A percentile compares a stretch with the other conserved stretches of the same genome.
Conservation (phyloP, 345 rosid genomes). For the Mercurialis annua region DNA sequence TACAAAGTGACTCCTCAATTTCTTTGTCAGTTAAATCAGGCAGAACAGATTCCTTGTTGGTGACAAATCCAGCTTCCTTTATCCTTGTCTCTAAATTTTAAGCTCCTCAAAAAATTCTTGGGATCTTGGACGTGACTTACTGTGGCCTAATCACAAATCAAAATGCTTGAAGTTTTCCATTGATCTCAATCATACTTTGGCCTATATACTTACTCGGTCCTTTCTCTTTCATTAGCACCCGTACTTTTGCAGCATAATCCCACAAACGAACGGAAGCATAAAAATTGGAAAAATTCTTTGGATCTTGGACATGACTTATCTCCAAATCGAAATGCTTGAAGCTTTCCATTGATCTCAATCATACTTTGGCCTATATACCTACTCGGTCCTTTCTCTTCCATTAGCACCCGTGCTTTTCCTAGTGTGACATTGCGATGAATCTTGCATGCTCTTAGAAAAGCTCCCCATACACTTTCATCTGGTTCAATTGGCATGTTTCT, state of each 20-base stretch:
- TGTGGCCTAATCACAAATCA: slow-evolving; percentile 61
- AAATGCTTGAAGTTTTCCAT: slow-evolving; percentile 52
- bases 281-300: slow-evolving; percentile 60
- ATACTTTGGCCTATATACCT: slow-evolving; percentile 61
- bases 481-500: slow-evolving; percentile 60
- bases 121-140: slow-evolving; percentile 49
- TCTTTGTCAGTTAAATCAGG: slow-evolving; percentile 66
- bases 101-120: slow-evolving; percentile 46
- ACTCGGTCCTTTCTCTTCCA: slow-evolving; percentile 51
- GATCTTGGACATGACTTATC: no score
- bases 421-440: slow-evolving; percentile 51
- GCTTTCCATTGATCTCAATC: slow-evolving; percentile 55
- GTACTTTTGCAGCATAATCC: slow-evolving; percentile 48
- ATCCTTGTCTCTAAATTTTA: slow-evolving; percentile 46
- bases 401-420: slow-evolving; percentile 70
- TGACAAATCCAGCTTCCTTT: slow-evolving; percentile 54
- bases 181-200: slow-evolving; percentile 53
- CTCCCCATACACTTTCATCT: slow-evolving; percentile 61
- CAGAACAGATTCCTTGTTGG: slow-evolving; percentile 42
- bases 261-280: slow-evolving; percentile 63
- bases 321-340: slow-evolving; percentile 53
- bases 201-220: slow-evolving; percentile 60
- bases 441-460: slow-evolving; percentile 65
- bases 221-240: slow-evolving; percentile 57
- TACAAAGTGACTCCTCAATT: slow-evolving; percentile 55